Evolutionary conservation across 1,284 basidiomycete species (phyloP), one percentile per base, ranked within the genome.

Genomic region (Melanopsichium pennsylvanicum): DNA sequence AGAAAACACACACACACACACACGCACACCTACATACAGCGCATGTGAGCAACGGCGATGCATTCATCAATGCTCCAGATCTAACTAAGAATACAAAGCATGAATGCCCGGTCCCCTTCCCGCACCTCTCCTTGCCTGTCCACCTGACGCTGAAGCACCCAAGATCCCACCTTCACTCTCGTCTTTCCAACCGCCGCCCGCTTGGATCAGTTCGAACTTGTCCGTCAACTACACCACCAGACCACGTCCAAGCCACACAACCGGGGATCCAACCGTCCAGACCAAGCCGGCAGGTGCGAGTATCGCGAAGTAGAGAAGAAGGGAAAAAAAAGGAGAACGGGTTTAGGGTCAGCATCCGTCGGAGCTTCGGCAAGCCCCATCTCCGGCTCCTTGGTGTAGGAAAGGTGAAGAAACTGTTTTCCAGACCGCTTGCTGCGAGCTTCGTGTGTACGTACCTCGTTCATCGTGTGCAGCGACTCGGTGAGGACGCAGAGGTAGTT

Each of bases 401-500:
- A n/a, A n/a, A n/a, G n/a, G n/a, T n/a, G n/a, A n/a, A n/a, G n/a
- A n/a, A n/a, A n/a, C n/a, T n/a, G n/a, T n/a, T n/a, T n/a, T n/a
- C n/a, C n/a, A n/a, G n/a, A n/a, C n/a, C n/a, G n/a, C n/a, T n/a
- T n/a, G n/a, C 39, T 39, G 39, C 46, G 46, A 32, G 7, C 34
- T 40, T 40, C 46, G 37, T 31, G 27, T n/a, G 39, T 13, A 54
- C 90, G 77, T 76, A 96, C 94, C 76, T 96, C 91, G 79, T 94
- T 95, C 51, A 96, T 83, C 4, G 89, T 86, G 69, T 90, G 90
- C 7, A 95, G 86, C 32, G 90, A 90, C 81, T 92, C 93, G 0
- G 93, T 97, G 66, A 97, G 83, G 9, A 88, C 87, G 0, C 92
- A 89, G 15, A 98, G 85, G 81, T 93, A 92, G 9, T 89, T 88